Evolutionary conservation across 2,329 filamentous ascomycete genomes (phyloP), one percentile per base, ranked within the genome.

Genomic region (Penicillium sp.): DNA sequence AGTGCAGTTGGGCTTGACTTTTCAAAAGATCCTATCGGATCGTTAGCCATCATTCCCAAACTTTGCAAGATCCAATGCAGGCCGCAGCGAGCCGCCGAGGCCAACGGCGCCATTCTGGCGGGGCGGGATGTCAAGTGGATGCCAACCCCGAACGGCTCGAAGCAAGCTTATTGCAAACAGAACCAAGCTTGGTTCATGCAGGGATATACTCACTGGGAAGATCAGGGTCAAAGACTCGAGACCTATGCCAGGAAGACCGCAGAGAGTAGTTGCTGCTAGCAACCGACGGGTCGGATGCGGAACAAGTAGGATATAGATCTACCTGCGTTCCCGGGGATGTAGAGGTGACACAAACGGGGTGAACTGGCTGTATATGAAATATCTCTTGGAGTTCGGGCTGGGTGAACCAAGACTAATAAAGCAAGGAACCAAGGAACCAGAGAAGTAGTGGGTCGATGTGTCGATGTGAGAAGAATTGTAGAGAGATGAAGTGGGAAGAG

Each of bases 151-250:
- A 45, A 45, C 45, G 48, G 43, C 35, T 48, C 39, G 14, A 50
- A 32, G 46, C 55, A 59, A 57, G 54, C 54, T 52, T 55, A 53
- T 55, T 54, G 37, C 26, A 29, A 50, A 53, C 28, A n/a, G 32
- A 32, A 42, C 53, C 14, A 27, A 24, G 11, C 13, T 27, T 43
- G 10, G 23, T 35, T 22, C 10, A 18, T 32, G 35, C 42, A 29
- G 34, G 46, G 42, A 32, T 49, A 54, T 36, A 52, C 55, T 56
- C 42, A 57, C 55, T 18, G 37, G 23, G 9, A 6, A 13, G 24
- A 23, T 13, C 13, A 40, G 14, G 26, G 13, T 11, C 26, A 11
- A n/a, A 11, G 20, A 36, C 22, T 36, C 10, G 20, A 38, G 11
- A n/a, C 16, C n/a, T 20, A 40, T 14, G 23, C n/a, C 8, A 18